Conservation (phyloP, 495 filamentous ascomycete genomes). For the Xylaria bambusicola region DNA sequence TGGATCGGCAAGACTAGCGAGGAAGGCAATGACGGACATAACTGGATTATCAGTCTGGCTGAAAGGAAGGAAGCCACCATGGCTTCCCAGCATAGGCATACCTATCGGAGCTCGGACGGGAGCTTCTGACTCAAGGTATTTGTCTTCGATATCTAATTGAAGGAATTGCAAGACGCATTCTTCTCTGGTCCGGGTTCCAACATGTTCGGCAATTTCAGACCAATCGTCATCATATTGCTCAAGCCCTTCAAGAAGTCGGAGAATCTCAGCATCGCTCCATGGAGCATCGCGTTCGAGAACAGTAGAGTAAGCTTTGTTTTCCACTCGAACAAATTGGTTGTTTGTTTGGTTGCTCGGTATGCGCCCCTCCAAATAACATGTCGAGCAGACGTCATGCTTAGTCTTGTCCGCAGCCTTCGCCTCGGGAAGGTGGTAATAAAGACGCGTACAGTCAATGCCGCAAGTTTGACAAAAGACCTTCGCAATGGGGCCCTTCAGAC, state of each 20-base stretch:
- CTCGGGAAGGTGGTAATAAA: conserved; percentile 84
- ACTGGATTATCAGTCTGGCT: conserved; percentile 90
- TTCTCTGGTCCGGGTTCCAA: conserved; percentile 87
- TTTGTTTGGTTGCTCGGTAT: conserved; percentile 72
- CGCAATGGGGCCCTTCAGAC: conserved; percentile 57
- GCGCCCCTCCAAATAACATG: conserved; percentile 80
- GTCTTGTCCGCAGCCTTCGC: conserved; percentile 58
- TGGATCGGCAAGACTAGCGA: conserved; percentile 85
- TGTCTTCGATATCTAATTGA: conserved; percentile 86
- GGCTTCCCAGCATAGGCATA: conserved; percentile 61
- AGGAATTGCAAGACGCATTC: conserved; percentile 97
- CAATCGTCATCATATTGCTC: conserved; percentile 94
- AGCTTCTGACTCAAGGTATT: conserved; percentile 77
- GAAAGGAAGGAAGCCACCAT: conserved; percentile 78
- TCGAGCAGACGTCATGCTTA: conserved; percentile 86
- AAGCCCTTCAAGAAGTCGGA: conserved; percentile 82
- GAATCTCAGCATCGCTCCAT: conserved; percentile 87
- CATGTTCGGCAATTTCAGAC: conserved; percentile 87
- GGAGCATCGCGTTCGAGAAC: conserved; percentile 77
- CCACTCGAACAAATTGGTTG: conserved; percentile 80
- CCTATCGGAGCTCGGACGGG: conserved; percentile 59
- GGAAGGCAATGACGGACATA: conserved; percentile 89
- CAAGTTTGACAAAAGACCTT: conserved; percentile 83
- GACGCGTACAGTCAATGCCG: conserved; percentile 86
- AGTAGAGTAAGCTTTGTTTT: conserved; percentile 75